These are phyloP conservation scores for Neopestalotiopsis clavispora DNA, from an alignment of 2,329 filamentous ascomycete species.

Conservation along the genomic window DNA sequence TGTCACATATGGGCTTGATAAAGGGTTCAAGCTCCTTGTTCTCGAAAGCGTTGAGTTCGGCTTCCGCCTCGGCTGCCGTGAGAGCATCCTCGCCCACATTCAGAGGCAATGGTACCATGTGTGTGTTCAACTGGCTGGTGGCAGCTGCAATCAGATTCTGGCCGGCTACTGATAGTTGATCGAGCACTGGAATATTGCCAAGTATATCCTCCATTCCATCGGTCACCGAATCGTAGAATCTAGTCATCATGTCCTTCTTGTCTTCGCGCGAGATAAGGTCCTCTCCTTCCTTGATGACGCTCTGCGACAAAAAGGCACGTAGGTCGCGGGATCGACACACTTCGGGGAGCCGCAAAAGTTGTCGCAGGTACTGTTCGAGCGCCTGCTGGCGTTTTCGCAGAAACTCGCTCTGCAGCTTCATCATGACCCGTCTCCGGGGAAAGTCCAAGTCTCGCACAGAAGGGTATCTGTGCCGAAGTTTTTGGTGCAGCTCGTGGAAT, in stretches of 20 bases:
- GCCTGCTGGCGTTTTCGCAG: conserved; percentile 84
- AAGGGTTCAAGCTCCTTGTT: conserved; percentile 89
- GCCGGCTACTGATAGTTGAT: conserved; percentile 90
- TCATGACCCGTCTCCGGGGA: conserved; percentile 86
- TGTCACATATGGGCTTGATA: conserved; percentile 96
- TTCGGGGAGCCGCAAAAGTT: conserved; percentile 84
- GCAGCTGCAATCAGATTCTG: conserved; percentile 87
- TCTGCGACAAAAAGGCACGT: conserved; percentile 89
- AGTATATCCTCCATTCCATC: conserved; percentile 98
- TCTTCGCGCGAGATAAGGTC: conserved; percentile 62
- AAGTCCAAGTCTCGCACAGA: conserved; percentile 91
- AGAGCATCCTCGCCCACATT: conserved; percentile 54
- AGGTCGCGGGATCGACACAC: conserved; percentile 94
- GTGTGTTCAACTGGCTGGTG: conserved; percentile 64
- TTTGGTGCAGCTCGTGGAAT: conserved; percentile 94
- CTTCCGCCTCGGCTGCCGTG: conserved; percentile 79
- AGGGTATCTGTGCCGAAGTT: conserved; percentile 81
- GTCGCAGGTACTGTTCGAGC: conserved; percentile 82
- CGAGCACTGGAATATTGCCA: conserved; percentile 92
- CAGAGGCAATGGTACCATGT: conserved; percentile 59
- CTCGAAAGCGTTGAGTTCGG: conserved; percentile 92
- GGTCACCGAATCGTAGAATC: conserved; percentile 94
- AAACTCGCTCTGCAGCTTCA: conserved; percentile 97
- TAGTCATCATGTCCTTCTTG: conserved; percentile 87
- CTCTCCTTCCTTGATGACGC: conserved; percentile 71